Evolutionary conservation across 139 green algal species (phyloP), one percentile per base, ranked within the genome.

Genomic region (Klebsormidium nitens): DNA sequence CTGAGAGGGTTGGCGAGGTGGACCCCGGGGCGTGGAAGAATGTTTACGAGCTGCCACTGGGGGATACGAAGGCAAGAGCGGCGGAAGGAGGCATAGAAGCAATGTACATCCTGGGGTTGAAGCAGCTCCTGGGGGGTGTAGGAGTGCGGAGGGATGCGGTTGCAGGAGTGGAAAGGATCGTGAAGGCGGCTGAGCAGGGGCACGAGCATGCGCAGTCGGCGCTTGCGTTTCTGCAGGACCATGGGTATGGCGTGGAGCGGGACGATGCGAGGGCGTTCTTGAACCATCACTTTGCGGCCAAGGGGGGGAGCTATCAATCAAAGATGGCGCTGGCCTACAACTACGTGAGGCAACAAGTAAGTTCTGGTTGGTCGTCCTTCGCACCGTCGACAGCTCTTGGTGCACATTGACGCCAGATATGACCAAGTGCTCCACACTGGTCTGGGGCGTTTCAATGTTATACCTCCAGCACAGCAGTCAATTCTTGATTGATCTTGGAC

Each of bases 191-290:
- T 14, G 67, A 78, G 23, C 40, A 81, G 48, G 71, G 81, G 35
- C 78, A 87, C 64, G 64, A 87, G 8, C 76, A 78, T 29, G 92
- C 81, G 0, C 79, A 87, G 59, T 95, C 91, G 44, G 90, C 89
- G 1, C 81, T 98, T 57, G 93, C 86, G 5, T 97, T 95, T 84
- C 82, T 97, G 83, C 71, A 95, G 74, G 75, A 95, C 17, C 66
- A 71, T n/a, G 93, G 91, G n/a, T 74, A 83, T 0, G 89, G 86
- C 5, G 76, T 87, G 39, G 31, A 32, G 36, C 6, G 60, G 36
- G n/a, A 23, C 17, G 52, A 17, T 29, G 56, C 59, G 46, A 74
- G 67, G 4, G 64, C 40, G 44, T 67, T 69, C 28, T 29, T 78
- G 0, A 52, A 75, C 38, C 71, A 78, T 32, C 50, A 8, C 32